Base-by-base conservation (phyloP, 176 grass and related monocot species). In the Carex scoparia region DNA sequence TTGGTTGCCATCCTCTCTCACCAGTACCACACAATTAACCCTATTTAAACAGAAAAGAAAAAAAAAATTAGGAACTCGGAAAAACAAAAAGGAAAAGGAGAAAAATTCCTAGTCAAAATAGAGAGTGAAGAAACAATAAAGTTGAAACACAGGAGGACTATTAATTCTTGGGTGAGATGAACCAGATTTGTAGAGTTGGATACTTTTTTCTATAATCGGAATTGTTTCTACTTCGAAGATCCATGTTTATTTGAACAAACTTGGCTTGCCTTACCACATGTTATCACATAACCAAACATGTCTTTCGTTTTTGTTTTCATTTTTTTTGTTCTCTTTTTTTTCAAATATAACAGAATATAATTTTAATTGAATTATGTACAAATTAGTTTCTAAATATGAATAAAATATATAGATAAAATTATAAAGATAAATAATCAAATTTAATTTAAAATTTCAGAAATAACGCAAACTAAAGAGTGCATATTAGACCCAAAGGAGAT, bases 1-100 rank as follows among this genome's bases (percentile, higher is more conserved):
- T 94, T 92, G 86, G 89, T 92, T 75, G 12, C 89, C 86, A 82
- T 84, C 3, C 55, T 40, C 6, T 14, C 10, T 75, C 73, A 77
- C 49, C 16, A 5, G 23, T 77, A 77, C 49, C 23, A 77, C 73
- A 8, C 49, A 77, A 56, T 31, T 77, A 33, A 33, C 23, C 8
- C 48, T 31, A 77, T 56, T 16, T 56, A 77, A 77, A 55, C 23
- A 15, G 23, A 56, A 77, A 1, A 55, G 12, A 53, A 77, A 11
- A 37, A 0, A 18, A 55, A 55, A 55, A 55, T 55, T 77, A 31
- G 48, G 23, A 55, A 55, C 15, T 23, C 18, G 27, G 19, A 11
- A 77, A 76, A 65, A 51, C 7, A 1, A 76, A 28, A 76, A 76
- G 10, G 31, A 69, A 40, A 42, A 16, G 66, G 5, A 16, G 8